A percentile compares a stretch with the other conserved stretches of the same genome.
Conservation (phyloP, 1,284 basidiomycete genomes). For the Moniliella sp. region DNA sequence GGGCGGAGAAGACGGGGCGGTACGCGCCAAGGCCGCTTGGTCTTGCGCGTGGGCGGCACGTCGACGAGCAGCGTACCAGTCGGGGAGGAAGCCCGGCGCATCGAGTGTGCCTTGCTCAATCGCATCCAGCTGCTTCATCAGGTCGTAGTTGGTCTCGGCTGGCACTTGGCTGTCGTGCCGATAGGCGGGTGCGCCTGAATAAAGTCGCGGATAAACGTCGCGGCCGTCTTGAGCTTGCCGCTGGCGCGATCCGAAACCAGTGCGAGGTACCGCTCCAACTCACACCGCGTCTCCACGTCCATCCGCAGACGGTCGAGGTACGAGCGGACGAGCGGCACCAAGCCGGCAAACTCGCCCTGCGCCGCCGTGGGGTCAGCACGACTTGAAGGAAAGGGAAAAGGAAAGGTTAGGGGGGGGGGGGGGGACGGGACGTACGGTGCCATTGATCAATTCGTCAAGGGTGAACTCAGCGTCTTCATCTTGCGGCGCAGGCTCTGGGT, state of each 20-base stretch:
- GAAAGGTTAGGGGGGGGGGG: no score
- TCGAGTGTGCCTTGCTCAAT: conserved; percentile 38
- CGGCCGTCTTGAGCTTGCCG: conserved; percentile 68
- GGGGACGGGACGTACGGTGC: conserved; percentile 45
- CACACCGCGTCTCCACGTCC: conserved; percentile 43
- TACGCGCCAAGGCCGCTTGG: no score
- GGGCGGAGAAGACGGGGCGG: no score
- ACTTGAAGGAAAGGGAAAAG: no score
- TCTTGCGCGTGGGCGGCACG: no score
- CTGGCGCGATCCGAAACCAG: conserved; percentile 44
- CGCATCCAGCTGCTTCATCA: conserved; percentile 70
- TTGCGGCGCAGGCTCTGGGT: no score
- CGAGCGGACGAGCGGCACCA: conserved; percentile 59
- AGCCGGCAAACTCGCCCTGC: conserved; percentile 54
- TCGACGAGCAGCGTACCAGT: conserved; percentile 11
- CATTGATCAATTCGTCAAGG: conserved; percentile 78
- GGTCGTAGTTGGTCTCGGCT: conserved; percentile 77
- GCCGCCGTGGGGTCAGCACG: no score
- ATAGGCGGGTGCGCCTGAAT: conserved; percentile 68
- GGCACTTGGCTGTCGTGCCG: conserved; percentile 71
- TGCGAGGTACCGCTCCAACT: conserved; percentile 41
- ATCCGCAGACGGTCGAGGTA: conserved; percentile 76
- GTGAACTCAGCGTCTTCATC: conserved; percentile 80
- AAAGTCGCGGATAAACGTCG: conserved; percentile 78
- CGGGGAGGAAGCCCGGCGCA: conserved; percentile 28